Base-by-base conservation (phyloP, 805 yeast genomes). In the Ascoidea rubescens region DNA sequence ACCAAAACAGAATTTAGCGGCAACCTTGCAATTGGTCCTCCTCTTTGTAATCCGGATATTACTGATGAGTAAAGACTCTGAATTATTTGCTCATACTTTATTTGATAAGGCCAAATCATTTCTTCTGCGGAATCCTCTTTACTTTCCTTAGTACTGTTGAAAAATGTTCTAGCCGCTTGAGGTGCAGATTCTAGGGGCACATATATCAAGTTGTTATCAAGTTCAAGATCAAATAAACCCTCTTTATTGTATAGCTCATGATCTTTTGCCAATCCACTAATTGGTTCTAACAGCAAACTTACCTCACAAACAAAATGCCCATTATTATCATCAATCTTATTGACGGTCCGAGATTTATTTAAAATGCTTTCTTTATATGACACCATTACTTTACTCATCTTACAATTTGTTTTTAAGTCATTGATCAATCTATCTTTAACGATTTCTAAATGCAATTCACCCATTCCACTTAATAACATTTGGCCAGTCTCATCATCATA, bases 381-480 rank as follows among this genome's bases (percentile, higher is more conserved):
- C 5, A 93, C 96, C 70, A 81, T 87, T 21, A 93, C 87, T 51
- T 82, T 82, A 48, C 96, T 89, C 45, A 88, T 73, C 37, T 81
- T 82, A 1, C 87, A 84, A 52, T 82, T 80, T 2, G 95, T 96
- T 63, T 84, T 83, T 74, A 89, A 73, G 53, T 88, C 96, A 47
- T 77, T 77, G n/a, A 87, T 67, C 46, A 89, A 72, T 52, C 97
- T 72, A 59, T 87, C 93, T 49, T 73, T 74, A 1, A 93, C 85
- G 57, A 93, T 89, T 58, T 93, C 98, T 50, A 93, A 72, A 67
- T 93, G 99, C 49, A 93, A 72, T 62, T 93, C 98, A 46, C 99
- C 99, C 98, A 91, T 91, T 37, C 99, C 99, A 17, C 96, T 82
- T 33, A 93, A 67, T 31, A 90, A 76, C 1, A 90, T 82, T 67